These are phyloP conservation scores for Bruguiera gymnorhiza DNA, from an alignment of 345 rosid genomes.

Conservation along the genomic window DNA sequence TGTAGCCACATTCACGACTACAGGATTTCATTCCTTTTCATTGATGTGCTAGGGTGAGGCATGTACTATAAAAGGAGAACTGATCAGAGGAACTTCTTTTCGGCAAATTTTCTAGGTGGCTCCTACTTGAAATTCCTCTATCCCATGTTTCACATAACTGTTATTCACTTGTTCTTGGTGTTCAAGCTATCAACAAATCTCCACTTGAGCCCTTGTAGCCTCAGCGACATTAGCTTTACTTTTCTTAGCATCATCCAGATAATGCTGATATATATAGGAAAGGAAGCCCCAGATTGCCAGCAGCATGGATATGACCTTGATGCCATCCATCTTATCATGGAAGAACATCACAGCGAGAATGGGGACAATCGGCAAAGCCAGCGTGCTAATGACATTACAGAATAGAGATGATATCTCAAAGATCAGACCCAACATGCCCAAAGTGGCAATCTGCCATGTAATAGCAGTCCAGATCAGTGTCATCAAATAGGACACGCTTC, in stretches of 20 bases:
- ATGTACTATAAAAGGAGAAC: too few relatives aligned
- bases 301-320: slow-evolving; percentile 49
- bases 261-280: slow-evolving; percentile 49
- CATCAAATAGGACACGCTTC: slow-evolving; percentile 42
- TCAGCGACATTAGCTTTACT: neutral
- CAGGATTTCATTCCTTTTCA: too few relatives aligned
- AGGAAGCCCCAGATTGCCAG: slow-evolving; percentile 52
- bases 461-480: slow-evolving; percentile 47
- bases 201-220: slow-evolving; percentile 10
- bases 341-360: slow-evolving; percentile 50
- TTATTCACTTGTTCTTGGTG: neutral
- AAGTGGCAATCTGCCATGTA: slow-evolving; percentile 43
- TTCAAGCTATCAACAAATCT: slow-evolving; percentile 20
- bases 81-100: too few relatives aligned
- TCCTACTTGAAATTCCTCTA: neutral
- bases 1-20: too few relatives aligned
- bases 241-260: slow-evolving; percentile 30
- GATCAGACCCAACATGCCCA: slow-evolving; percentile 47
- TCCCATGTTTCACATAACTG: neutral
- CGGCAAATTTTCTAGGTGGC: too few relatives aligned
- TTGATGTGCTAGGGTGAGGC: too few relatives aligned
- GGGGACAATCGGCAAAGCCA: slow-evolving; percentile 46
- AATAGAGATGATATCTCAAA: slow-evolving; percentile 52
- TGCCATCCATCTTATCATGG: slow-evolving; percentile 52
- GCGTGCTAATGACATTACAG: slow-evolving; percentile 49